Percentiles rank a stretch among this genome's conserved stretches.
These are phyloP conservation scores for Stromatinia cepivora DNA, from an alignment of 2,329 filamentous ascomycete species.

Conservation along the genomic window DNA sequence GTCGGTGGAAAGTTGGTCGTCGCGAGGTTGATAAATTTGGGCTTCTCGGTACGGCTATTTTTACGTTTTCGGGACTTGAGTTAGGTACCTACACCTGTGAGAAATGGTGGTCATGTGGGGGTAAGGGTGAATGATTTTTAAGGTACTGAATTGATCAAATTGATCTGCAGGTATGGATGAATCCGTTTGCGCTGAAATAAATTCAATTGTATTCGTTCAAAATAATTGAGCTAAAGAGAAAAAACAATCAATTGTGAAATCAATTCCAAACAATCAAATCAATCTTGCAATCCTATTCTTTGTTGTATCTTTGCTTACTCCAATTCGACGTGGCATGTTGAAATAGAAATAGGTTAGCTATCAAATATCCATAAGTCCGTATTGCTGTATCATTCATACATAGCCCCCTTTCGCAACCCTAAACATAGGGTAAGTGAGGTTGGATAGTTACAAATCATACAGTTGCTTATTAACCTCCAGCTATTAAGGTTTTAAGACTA, in stretches of 20 bases:
- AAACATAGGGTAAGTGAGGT: neutral
- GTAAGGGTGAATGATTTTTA: neutral
- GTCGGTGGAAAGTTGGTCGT: neutral
- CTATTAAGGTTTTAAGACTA: neutral
- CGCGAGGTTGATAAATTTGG: slow-evolving; percentile 4
- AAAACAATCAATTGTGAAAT: neutral
- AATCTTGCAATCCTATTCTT: neutral
- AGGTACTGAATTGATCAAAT: neutral
- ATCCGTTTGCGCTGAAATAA: neutral
- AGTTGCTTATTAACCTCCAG: neutral
- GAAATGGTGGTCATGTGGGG: slow-evolving; percentile 18
- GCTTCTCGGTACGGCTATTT: slow-evolving; percentile 19
- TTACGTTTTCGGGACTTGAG: slow-evolving; percentile 14
- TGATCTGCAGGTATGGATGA: neutral
- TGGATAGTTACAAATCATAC: neutral
- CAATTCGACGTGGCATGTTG: neutral
- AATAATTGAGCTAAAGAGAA: neutral
- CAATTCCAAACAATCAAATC: neutral
- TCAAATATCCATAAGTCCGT: neutral
- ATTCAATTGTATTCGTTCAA: neutral
- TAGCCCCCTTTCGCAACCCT: no score
- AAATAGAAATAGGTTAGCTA: neutral
- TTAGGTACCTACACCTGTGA: neutral
- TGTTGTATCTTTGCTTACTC: neutral
- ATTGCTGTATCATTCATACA: no score